Evolutionary conservation across 140 eudicot species (phyloP).

Genomic region (Anethum foeniculum): DNA sequence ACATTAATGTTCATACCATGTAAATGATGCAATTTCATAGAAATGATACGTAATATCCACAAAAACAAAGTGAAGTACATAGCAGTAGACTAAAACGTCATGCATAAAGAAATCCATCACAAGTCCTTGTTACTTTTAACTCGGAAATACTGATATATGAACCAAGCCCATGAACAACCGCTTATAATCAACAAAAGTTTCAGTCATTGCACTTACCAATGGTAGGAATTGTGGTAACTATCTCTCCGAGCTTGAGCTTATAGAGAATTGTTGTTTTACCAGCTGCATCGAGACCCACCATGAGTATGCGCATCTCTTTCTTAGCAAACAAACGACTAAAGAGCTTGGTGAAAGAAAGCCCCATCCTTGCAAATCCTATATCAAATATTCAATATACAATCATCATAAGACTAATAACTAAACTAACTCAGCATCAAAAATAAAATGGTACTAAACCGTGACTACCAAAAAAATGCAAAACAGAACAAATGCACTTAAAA

Average conservation of each 20-base stretch:
- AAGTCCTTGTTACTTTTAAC: background rate
- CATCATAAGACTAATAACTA: background rate
- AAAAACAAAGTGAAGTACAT: background rate
- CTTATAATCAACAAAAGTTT: background rate
- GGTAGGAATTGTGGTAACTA: conserved; percentile 21
- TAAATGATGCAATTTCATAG: background rate
- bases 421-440: background rate
- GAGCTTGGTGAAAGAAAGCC: conserved; percentile 22
- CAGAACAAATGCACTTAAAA: background rate
- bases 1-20: background rate
- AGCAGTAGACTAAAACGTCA: background rate
- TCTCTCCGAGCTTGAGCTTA: conserved; percentile 27
- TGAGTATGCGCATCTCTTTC: conserved; percentile 24
- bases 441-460: background rate
- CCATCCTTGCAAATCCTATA: conserved; percentile 11
- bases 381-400: background rate
- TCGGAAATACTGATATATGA: background rate
- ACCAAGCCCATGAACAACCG: background rate
- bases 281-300: conserved; percentile 28
- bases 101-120: background rate
- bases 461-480: background rate
- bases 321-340: conserved; percentile 21
- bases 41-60: background rate
- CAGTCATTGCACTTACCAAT: conserved; percentile 8
- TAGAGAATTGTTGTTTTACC: conserved; percentile 21